Base-by-base conservation (phyloP, 1,139 yeast genomes). In the Yamadazyma pseudoaaseri region DNA sequence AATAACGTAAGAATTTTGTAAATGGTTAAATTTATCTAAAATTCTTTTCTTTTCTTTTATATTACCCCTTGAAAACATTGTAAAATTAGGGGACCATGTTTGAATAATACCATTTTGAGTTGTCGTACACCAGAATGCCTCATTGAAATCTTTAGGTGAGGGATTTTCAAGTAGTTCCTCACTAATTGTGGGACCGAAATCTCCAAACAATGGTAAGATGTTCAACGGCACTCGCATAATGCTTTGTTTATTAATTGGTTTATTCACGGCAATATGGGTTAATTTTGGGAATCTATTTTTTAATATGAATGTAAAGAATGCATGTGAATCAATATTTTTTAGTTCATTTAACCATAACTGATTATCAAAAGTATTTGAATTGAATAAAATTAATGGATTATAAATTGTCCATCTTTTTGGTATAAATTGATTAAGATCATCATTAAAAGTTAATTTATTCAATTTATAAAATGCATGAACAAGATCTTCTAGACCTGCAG, bases 11-110 rank as follows among this genome's bases (percentile, higher is more conserved):
- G 67, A 60, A 6, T 53, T 64, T 6, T 48, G 38, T 3, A 79
- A 59, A 9, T 54, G 47, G 6, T 40, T 38, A 49, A 65, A 72
- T 4, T 43, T 45, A 18, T 62, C 64, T 33, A 82, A 53, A 0
- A 87, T 70, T 15, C 96, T 58, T 11, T 79, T 73, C 55, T 87
- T 87, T 51, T 87, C 96, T 43, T 81, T 83, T 45, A 87, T 76
- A 51, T 87, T 87, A 0, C 96, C 96, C n/a, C 96, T 58, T 24
- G 90, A 81, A 52, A 87, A 87, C 96, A 87, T 87, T 9, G 95
- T 86, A 50, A 78, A 82, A 34, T 70, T 54, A 0, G 96, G 96
- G 3, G 92, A 86, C 96, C 96, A 87, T 3, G 75, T 70, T 50
- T 87, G 96, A 41, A 56, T 64, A 5, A 87, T 77, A 1, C 89